Evolutionary conservation across 257 asterid genomes (phyloP).

Genomic region (Solanum pinnatisectum): DNA sequence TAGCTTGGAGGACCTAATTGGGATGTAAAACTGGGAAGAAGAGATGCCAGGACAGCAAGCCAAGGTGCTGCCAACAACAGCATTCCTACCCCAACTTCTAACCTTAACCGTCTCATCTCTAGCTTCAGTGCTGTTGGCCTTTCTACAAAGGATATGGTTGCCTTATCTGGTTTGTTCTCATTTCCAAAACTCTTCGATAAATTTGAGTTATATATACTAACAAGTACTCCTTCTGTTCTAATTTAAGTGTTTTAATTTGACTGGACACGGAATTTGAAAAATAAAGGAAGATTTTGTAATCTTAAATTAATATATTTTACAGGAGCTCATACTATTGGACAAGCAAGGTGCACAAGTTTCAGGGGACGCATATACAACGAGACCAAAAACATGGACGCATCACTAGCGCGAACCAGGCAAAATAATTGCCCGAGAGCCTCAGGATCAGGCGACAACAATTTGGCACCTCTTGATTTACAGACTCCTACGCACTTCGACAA

Average conservation of each 20-base stretch:
- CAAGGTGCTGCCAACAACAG: conserved; percentile 57
- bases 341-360: conserved; percentile 77
- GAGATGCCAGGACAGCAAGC: conserved; percentile 84
- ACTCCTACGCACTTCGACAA: conserved; percentile 61
- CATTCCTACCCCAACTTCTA: conserved; percentile 83
- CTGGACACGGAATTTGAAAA: no score
- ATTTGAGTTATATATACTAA: not conserved
- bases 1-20: conserved; percentile 79
- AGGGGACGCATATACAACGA: conserved; percentile 76
- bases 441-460: conserved; percentile 71
- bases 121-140: conserved; percentile 60
- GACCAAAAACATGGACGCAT: conserved; percentile 35
- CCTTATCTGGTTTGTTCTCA: conserved; percentile 46
- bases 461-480: conserved; percentile 70
- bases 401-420: conserved; percentile 41
- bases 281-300: no score
- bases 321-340: conserved; percentile 92
- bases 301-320: not conserved
- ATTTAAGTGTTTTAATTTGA: no score
- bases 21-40: conserved; percentile 68
- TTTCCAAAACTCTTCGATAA: not conserved
- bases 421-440: conserved; percentile 48
- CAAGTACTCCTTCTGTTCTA: not conserved
- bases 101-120: conserved; percentile 54
- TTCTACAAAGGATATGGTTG: conserved; percentile 65